Base-by-base conservation (phyloP, 805 yeast genomes). In the Teunomyces funiuensis region DNA sequence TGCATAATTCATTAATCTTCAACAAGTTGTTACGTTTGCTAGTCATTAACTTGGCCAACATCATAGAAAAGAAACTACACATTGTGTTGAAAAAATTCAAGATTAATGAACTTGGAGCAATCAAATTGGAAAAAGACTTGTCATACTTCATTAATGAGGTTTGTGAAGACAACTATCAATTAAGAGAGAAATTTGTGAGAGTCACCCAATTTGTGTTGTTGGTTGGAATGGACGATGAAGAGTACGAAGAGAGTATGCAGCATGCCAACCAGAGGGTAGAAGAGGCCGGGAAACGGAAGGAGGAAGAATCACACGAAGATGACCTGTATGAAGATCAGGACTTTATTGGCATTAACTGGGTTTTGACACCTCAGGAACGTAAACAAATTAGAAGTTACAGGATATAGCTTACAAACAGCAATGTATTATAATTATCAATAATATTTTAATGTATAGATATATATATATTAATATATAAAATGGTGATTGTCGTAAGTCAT, bases 191-290 rank as follows among this genome's bases (percentile, higher is more conserved):
- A 51, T 91, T 91, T 56, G 73, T 85, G 6, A 72, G 88, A 44
- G 80, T 88, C 5, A 88, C 96, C 0, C 98, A 91, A 59, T 74
- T 93, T 31, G 85, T 88, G 15, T 76, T 88, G 70, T 70, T 88
- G 33, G 69, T 89, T 29, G 93, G 95, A 4, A 74, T 88, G 65
- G 97, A 88, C 51, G 90, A 85, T 44, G 76, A 70, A 27, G 76
- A 70, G 50, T 70, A 70, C 41, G 71, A 65, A 28, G 63, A 68
- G 49, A 66, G 71, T 45, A 39, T 50, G 30, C 53, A 54, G 31
- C 47, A 48, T 36, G 38, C 25, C 8, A 51, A 52, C 39, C 55
- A 50, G 31, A 20, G 18, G 7, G 25, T 31, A n/a, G 34, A 31
- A 31, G 34, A 31, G 13, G 34, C 19, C 9, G 23, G 13, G n/a